Evolutionary conservation across 768 basidiomycete species (phyloP), one percentile per base, ranked within the genome.

Genomic region (Mycena alexandri): DNA sequence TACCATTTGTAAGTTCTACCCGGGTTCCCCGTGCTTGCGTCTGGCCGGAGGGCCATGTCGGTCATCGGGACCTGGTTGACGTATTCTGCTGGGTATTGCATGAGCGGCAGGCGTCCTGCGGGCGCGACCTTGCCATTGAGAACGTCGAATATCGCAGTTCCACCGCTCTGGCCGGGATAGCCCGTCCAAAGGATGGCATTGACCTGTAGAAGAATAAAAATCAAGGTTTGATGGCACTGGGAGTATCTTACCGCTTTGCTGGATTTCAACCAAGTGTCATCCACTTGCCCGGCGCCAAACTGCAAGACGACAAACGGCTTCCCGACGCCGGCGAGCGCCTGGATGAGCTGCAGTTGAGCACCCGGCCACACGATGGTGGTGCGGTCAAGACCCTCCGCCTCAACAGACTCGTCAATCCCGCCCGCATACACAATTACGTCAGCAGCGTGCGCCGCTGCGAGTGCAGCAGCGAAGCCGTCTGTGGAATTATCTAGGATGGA

Each of bases 1-100:
- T 85, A 88, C 87, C 87, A 89, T 67, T 83, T 84, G 75, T 88
- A 89, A 3, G 87, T 88, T 29, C 87, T 80, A 7, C 87, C 87
- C 0, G 87, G 87, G 66, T 82, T 85, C 51, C 79, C 79, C 25
- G 75, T 74, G 12, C 41, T n/a, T 43, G 61, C 65, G 69, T 80
- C 82, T 5, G 87, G 85, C 14, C 85, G 86, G 44, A 88, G 75
- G 4, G 74, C 79, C 87, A 89, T 89, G 74, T 89, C 85, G 5
- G 86, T 87, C 87, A 88, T 88, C 1, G 78, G 78, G 14, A 88
- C 78, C 68, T 85, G 78, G 52, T 81, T 73, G 29, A 83, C 79
- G 70, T 85, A 89, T 60, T 75, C 79, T 14, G 81, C 81, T 16
- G 86, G 85, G 72, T 88, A 89, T 66, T 88, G 87, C 7, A 86